Conservation (phyloP, 2,329 filamentous ascomycete genomes). For the Plectosphaerella sp. region DNA sequence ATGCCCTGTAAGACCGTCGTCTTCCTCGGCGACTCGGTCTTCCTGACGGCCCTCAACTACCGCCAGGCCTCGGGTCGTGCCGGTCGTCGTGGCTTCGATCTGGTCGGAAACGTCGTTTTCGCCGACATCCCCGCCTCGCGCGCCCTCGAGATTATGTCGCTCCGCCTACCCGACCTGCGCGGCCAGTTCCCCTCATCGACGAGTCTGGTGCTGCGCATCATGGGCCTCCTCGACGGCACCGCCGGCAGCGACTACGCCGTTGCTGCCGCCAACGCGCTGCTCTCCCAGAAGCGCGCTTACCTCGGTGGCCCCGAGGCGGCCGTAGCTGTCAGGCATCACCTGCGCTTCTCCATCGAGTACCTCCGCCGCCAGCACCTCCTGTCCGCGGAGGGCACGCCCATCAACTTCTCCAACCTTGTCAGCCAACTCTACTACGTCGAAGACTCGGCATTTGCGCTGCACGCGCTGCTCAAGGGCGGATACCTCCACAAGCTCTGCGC, state of each 20-base stretch:
- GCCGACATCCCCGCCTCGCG: constrained; percentile 58
- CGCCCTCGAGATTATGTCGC: constrained; percentile 66
- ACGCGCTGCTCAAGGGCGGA: constrained; percentile 65
- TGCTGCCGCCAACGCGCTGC: constrained; percentile 58
- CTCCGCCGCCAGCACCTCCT: constrained; percentile 65
- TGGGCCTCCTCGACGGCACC: constrained; percentile 63
- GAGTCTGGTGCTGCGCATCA: constrained; percentile 64
- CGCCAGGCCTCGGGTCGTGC: constrained; percentile 73
- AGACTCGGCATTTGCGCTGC: constrained; percentile 72
- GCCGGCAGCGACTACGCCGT: constrained; percentile 58
- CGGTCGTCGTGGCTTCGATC: constrained; percentile 74
- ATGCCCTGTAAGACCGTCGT: constrained; percentile 82
- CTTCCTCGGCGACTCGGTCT: constrained; percentile 70
- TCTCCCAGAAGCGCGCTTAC: constrained; percentile 67
- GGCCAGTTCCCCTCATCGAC: constrained; percentile 78
- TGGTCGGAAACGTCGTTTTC: constrained; percentile 79
- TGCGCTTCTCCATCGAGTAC: constrained; percentile 79
- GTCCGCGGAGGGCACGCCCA: constrained; percentile 52
- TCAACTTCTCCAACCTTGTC: constrained; percentile 69
- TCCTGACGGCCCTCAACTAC: constrained; percentile 70
- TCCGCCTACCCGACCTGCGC: constrained; percentile 66
- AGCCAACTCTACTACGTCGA: constrained; percentile 74
- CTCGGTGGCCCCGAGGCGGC: constrained; percentile 65
- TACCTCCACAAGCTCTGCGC: constrained; percentile 63
- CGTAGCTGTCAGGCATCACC: constrained; percentile 67